These are phyloP conservation scores for Komagataella phaffii DNA, from an alignment of 805 yeast genomes.

Conservation along the genomic window DNA sequence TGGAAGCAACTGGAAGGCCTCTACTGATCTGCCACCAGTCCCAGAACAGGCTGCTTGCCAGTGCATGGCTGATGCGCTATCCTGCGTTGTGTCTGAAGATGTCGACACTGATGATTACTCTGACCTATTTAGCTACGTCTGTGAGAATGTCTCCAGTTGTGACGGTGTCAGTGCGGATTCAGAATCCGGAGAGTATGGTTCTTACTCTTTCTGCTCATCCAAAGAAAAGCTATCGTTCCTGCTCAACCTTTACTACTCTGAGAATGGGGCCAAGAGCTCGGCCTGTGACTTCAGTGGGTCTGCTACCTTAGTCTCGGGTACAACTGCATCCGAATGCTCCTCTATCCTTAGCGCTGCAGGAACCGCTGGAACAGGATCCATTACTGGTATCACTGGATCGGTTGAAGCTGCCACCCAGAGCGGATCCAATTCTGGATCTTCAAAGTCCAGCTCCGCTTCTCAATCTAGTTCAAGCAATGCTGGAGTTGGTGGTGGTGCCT, in stretches of 20 bases:
- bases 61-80: slow-evolving; percentile 41
- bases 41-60: slow-evolving; percentile 53
- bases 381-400: slow-evolving; percentile 24
- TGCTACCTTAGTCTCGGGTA: slow-evolving; percentile 36
- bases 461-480: slow-evolving; percentile 7
- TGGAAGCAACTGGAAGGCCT: slow-evolving; percentile 47
- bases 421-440: slow-evolving; percentile 14
- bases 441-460: slow-evolving; percentile 7
- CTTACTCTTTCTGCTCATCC: slow-evolving; percentile 56
- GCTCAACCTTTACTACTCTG: slow-evolving; percentile 49
- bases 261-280: slow-evolving; percentile 24
- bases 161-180: slow-evolving; percentile 51
- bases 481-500: slow-evolving; percentile 7
- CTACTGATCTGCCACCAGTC: slow-evolving; percentile 64
- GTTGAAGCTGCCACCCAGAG: slow-evolving; percentile 9
- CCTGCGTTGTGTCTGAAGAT: slow-evolving; percentile 46
- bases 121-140: slow-evolving; percentile 42
- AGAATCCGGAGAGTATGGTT: slow-evolving; percentile 54
- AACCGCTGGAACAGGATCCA: slow-evolving; percentile 49
- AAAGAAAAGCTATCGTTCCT: slow-evolving; percentile 55
- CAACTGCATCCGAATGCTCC: slow-evolving; percentile 41
- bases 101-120: slow-evolving; percentile 45
- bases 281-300: slow-evolving; percentile 66
- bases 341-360: slow-evolving; percentile 56
- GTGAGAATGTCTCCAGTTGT: slow-evolving; percentile 42